Percentiles rank a stretch among this genome's conserved stretches.
These are phyloP conservation scores for Sordariomycetes sp. DNA, from an alignment of 2,329 filamentous ascomycete species.

Conservation along the genomic window DNA sequence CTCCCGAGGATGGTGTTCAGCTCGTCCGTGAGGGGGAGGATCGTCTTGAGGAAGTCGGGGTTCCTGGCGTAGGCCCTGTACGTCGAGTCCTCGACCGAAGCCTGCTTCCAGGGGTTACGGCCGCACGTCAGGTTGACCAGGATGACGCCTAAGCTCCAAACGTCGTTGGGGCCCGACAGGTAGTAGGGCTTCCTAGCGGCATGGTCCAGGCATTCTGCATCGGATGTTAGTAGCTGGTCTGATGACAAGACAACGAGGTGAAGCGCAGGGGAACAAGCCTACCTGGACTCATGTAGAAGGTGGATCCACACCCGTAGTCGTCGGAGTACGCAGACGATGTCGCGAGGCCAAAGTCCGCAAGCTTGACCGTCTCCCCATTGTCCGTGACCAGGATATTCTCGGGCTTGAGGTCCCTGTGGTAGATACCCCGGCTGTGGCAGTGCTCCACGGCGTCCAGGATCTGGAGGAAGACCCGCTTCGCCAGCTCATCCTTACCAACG, in stretches of 20 bases:
- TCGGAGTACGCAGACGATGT: conserved; percentile 73
- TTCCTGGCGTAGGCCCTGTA: conserved; percentile 85
- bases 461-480: conserved; percentile 81
- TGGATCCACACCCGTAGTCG: conserved; percentile 95
- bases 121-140: conserved; percentile 95
- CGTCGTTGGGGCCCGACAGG: conserved; percentile 85
- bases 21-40: conserved; percentile 80
- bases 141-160: conserved; percentile 97
- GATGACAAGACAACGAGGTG: no score
- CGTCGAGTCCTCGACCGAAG: conserved; percentile 83
- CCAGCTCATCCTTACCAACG: conserved; percentile 79
- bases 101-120: conserved; percentile 97
- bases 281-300: conserved; percentile 99
- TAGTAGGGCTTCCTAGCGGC: conserved; percentile 65
- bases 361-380: conserved; percentile 77
- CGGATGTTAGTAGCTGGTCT: not conserved
- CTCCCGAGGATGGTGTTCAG: conserved; percentile 76
- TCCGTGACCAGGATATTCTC: conserved; percentile 95
- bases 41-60: conserved; percentile 78
- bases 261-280: conserved; percentile 20
- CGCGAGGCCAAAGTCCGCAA: conserved; percentile 94
- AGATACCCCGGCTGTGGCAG: conserved; percentile 88
- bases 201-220: conserved; percentile 76
- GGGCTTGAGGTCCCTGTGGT: conserved; percentile 94
- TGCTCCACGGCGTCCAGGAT: conserved; percentile 92